Base-by-base conservation (phyloP, 345 rosid species). In the Eucalyptus polyanthemos region DNA sequence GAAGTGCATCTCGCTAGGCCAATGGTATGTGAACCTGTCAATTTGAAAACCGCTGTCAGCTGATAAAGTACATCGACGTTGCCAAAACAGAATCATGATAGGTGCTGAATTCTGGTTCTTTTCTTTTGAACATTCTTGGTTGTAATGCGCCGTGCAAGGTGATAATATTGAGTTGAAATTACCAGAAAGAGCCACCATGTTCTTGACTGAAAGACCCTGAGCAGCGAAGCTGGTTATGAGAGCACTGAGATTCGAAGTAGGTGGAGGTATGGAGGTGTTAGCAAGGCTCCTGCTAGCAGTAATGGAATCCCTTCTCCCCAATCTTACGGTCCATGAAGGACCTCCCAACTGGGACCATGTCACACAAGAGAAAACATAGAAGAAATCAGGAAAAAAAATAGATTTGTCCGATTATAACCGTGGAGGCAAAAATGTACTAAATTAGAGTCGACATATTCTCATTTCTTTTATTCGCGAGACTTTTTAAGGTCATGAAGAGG, bases 1-100 rank as follows among this genome's bases (percentile, higher is more conserved):
- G 98, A 93, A 67, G 94, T 96, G 89, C 99, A 97, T 87, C 98
- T 90, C 34, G 90, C 97, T 91, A 95, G 89, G 60, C 98, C 99
- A 9, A 96, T 94, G 3, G 99, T 95, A 88, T 96, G 99, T 80
- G 99, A 95, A 21, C 99, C 99, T 76, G 85, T 76, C 85, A 11
- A 76, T 40, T 76, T 22, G 47, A 76, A 76, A 76, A 76, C 85
- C 47, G 16, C 24, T 11, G 47, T 37, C 85, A 40, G 83, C 85
- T 22, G 85, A 22, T 37, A 21, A 76, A 76, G 47, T 9, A 37
- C 83, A 76, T 76, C 9, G 81, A 72, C 11, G 85, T 76, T 44
- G 44, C 47, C 85, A 40, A 76, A 40, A 42, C 27, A 56, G 62
- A 56, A 22, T 76, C 47, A 40, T 3, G 47, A 21, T 76, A 11